phyloP scores from a whole-genome alignment of 208 protist species.

The Trypanosoma caninum region DNA sequence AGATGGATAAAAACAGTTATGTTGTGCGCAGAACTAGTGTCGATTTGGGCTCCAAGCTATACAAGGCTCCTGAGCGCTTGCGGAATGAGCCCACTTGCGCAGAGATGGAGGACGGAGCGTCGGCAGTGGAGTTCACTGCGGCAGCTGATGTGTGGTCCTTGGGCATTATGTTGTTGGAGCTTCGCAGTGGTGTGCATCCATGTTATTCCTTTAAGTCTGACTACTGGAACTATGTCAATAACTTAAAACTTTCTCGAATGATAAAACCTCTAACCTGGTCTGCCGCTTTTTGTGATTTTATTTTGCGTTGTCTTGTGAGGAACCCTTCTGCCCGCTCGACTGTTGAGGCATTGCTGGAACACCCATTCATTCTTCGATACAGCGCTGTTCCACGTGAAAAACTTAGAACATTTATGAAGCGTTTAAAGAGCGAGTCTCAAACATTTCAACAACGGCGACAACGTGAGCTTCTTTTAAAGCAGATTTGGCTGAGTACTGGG shows the following conservation, averaged over 20 bases:
- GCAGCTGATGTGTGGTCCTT: slow-evolving; percentile 90
- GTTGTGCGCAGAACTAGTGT: slow-evolving; percentile 42
- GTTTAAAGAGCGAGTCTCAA: slow-evolving; percentile 61
- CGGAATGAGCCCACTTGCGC: slow-evolving; percentile 7
- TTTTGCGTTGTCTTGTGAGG: slow-evolving; percentile 59
- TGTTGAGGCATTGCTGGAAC: slow-evolving; percentile 57
- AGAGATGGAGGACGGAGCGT: slow-evolving; percentile 18
- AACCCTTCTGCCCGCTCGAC: slow-evolving; percentile 53
- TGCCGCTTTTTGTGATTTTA: slow-evolving; percentile 70
- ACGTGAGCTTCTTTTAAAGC: slow-evolving; percentile 60
- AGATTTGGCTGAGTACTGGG: slow-evolving; percentile 73
- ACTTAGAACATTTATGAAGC: slow-evolving; percentile 74
- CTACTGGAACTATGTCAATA: slow-evolving; percentile 81
- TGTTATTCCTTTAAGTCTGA: slow-evolving; percentile 84
- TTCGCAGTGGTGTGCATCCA: slow-evolving; percentile 70
- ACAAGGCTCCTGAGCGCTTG: slow-evolving; percentile 80
- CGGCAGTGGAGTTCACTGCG: slow-evolving; percentile 60
- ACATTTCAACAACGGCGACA: slow-evolving; percentile 66
- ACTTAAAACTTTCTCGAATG: slow-evolving; percentile 75
- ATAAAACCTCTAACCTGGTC: slow-evolving; percentile 80
- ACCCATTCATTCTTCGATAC: slow-evolving; percentile 77
- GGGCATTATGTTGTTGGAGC: slow-evolving; percentile 79
- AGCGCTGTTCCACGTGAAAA: slow-evolving; percentile 53
- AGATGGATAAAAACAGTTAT: slow-evolving; percentile 48
- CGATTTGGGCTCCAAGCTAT: slow-evolving; percentile 79